Conservation (phyloP, 345 rosid genomes). For the Odontarrhena argentea region DNA sequence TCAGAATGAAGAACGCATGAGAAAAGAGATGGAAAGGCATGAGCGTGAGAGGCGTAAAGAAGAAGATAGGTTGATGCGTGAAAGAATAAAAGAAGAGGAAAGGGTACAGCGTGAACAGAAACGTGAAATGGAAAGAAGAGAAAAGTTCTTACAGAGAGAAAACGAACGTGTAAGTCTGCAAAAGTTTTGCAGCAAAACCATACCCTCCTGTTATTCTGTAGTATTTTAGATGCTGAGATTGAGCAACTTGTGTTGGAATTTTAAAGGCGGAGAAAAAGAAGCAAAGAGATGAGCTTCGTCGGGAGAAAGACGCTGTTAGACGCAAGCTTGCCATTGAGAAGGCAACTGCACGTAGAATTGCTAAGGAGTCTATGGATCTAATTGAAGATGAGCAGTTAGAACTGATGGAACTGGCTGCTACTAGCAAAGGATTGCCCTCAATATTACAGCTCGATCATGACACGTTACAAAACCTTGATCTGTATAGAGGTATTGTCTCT, state of each 20-base stretch:
- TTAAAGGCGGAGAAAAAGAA: conserved; percentile 82
- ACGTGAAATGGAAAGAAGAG: conserved; percentile 92
- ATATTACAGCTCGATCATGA: conserved; percentile 80
- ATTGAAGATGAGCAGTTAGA: conserved; percentile 98
- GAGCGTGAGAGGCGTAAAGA: conserved; percentile 98
- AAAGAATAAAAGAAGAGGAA: conserved; percentile 93
- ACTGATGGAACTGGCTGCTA: conserved; percentile 96
- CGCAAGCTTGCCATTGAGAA: conserved; percentile 91
- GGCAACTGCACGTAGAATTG: conserved; percentile 96
- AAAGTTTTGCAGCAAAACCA: conserved; percentile 16
- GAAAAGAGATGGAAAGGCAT: conserved; percentile 84
- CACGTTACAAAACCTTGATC: conserved; percentile 78
- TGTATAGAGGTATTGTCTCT: conserved; percentile 69
- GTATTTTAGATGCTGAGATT: conserved; percentile 10
- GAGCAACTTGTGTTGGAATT: conserved; percentile 30
- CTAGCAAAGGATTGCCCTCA: conserved; percentile 73
- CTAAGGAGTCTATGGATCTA: conserved; percentile 98
- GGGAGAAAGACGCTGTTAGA: conserved; percentile 82
- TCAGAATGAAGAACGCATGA: conserved; percentile 84
- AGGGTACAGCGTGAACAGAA: conserved; percentile 79
- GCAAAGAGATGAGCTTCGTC: conserved; percentile 87
- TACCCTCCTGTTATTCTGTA: conserved; percentile 3
- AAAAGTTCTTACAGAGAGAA: conserved; percentile 88
- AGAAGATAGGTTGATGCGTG: conserved; percentile 95
- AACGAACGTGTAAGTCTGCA: conserved; percentile 54